Evolutionary conservation across 768 basidiomycete genomes (phyloP).

Genomic region (Suillus bovinus): DNA sequence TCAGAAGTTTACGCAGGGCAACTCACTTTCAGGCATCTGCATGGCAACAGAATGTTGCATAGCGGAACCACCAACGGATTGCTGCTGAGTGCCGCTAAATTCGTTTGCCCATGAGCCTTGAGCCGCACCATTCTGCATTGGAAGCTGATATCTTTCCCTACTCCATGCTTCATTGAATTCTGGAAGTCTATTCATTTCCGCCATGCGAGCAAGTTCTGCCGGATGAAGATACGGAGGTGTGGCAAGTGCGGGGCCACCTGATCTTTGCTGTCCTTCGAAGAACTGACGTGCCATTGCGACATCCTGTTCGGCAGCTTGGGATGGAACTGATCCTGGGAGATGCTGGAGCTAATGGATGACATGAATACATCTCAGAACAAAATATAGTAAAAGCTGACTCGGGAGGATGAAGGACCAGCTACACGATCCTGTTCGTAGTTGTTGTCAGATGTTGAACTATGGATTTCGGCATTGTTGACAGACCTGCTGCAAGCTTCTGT

Average conservation of each 20-base stretch:
- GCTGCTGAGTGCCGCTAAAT: slow-evolving; percentile 40
- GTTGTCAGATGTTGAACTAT: neutral
- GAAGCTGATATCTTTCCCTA: slow-evolving; percentile 44
- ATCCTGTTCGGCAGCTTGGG: slow-evolving; percentile 62
- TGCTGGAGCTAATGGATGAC: slow-evolving; percentile 60
- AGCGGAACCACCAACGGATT: slow-evolving; percentile 25
- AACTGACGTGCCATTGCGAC: slow-evolving; percentile 77
- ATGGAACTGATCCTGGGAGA: slow-evolving; percentile 59
- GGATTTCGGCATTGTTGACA: slow-evolving; percentile 19
- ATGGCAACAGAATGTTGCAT: slow-evolving; percentile 33
- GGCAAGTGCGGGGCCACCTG: slow-evolving; percentile 36
- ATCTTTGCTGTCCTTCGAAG: slow-evolving; percentile 52
- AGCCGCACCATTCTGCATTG: slow-evolving; percentile 34
- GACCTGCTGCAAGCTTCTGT: slow-evolving; percentile 87
- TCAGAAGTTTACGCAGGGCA: neutral
- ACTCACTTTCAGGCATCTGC: slow-evolving; percentile 28
- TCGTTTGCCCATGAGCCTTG: slow-evolving; percentile 58
- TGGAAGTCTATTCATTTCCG: slow-evolving; percentile 28
- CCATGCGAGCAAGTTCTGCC: slow-evolving; percentile 29
- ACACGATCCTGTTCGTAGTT: slow-evolving; percentile 61
- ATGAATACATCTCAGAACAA: slow-evolving; percentile 5
- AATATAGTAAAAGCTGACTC: slow-evolving; percentile 41
- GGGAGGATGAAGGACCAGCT: slow-evolving; percentile 69
- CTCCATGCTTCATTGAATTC: slow-evolving; percentile 56
- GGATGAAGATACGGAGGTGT: slow-evolving; percentile 33